Conservation (phyloP, 179 eudicot genomes). For the Spinacia oleracea region DNA sequence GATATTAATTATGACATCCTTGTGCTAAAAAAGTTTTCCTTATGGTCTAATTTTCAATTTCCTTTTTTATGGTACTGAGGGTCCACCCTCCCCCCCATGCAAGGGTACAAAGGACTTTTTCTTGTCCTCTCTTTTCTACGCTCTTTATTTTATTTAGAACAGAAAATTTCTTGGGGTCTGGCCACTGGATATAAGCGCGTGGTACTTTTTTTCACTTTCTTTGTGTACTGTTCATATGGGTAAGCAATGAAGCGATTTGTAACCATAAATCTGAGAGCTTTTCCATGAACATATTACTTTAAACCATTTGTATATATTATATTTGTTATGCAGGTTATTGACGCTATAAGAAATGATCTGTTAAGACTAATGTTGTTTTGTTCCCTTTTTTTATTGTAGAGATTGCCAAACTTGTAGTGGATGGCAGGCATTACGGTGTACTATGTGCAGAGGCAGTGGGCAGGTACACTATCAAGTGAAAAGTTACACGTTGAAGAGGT, state of each 20-base stretch:
- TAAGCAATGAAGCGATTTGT: not conserved
- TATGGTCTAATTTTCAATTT: not conserved
- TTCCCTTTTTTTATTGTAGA: conserved; percentile 41
- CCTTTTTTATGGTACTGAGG: not conserved
- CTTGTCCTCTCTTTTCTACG: not conserved
- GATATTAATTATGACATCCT: not conserved
- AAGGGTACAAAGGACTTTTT: not conserved
- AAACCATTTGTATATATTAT: not conserved
- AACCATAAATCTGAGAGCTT: not conserved
- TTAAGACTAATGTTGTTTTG: not conserved
- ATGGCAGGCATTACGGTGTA: conserved; percentile 89
- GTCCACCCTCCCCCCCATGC: not conserved
- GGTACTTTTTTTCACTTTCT: not conserved
- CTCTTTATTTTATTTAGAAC: not conserved
- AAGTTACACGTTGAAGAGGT: conserved; percentile 68
- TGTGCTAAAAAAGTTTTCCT: not conserved
- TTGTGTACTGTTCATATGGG: not conserved
- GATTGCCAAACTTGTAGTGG: conserved; percentile 81
- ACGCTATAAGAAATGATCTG: not conserved
- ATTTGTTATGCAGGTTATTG: not conserved
- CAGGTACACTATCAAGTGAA: conserved; percentile 86
- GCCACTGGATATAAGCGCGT: not conserved
- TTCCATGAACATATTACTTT: not conserved
- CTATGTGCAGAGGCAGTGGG: conserved; percentile 88
- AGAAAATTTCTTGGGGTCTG: not conserved